Conservation (phyloP, 768 basidiomycete genomes). For the Lactarius quietus region DNA sequence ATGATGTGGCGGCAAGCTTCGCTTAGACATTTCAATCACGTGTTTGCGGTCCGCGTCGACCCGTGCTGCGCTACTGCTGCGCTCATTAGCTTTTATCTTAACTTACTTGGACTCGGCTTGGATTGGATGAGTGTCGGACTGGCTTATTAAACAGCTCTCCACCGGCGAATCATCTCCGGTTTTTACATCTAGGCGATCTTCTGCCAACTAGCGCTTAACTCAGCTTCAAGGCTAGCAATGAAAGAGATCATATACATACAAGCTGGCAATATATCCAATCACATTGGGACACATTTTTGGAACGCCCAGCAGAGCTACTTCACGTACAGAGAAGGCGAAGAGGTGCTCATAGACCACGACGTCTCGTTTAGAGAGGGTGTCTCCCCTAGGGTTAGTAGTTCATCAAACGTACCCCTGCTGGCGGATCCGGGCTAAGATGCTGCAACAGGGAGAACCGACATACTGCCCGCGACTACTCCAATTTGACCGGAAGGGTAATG, state of each 20-base stretch:
- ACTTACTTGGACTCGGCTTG: too few relatives aligned
- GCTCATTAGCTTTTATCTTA: neutral
- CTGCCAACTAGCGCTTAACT: neutral
- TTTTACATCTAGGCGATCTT: neutral
- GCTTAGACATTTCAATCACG: neutral
- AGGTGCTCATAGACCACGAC: conserved; percentile 45
- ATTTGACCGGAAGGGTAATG: conserved; percentile 66
- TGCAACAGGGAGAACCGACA: conserved; percentile 41
- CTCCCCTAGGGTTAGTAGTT: conserved; percentile 43
- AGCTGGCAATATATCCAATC: conserved; percentile 64
- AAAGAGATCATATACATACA: conserved; percentile 78
- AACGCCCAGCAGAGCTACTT: conserved; percentile 75
- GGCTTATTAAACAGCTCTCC: neutral
- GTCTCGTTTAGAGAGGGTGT: conserved; percentile 66
- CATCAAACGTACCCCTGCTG: conserved; percentile 14
- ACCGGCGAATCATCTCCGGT: neutral
- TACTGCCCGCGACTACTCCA: conserved; percentile 61
- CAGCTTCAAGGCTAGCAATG: conserved; percentile 39
- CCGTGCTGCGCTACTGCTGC: too few relatives aligned
- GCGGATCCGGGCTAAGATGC: neutral
- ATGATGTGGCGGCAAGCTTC: too few relatives aligned
- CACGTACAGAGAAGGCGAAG: conserved; percentile 35
- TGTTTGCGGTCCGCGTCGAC: conserved; percentile 3
- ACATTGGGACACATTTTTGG: conserved; percentile 76
- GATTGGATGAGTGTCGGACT: neutral